These are phyloP conservation scores for Rachicladosporium sp. DNA, from an alignment of 2,329 filamentous ascomycete species.

Conservation along the genomic window DNA sequence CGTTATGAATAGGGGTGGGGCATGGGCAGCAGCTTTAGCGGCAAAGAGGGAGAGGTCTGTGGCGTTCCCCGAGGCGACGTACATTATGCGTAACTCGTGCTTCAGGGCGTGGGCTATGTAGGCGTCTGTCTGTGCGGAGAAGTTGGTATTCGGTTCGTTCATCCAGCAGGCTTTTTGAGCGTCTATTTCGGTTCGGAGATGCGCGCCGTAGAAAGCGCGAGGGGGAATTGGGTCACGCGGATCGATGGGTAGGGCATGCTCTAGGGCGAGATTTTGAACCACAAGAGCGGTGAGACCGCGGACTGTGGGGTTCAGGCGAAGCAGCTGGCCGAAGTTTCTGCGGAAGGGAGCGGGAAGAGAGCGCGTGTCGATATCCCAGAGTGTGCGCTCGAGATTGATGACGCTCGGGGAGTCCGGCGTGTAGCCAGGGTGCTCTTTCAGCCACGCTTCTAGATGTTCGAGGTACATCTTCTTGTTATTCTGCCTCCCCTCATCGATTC, in stretches of 20 bases:
- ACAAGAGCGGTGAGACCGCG: constrained; percentile 23
- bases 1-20: constrained; percentile 27
- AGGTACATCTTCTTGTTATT: constrained; percentile 10
- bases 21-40: constrained; percentile 23
- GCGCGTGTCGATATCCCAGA: constrained; percentile 22
- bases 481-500: constrained; percentile 12
- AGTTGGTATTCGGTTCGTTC: constrained; percentile 16
- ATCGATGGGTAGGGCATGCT: constrained; percentile 11
- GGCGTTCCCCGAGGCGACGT: constrained; percentile 33
- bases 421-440: constrained; percentile 8
- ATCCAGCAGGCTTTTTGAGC: constrained; percentile 23
- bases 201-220: constrained; percentile 26
- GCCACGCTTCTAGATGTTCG: constrained; percentile 13
- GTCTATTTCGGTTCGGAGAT: constrained; percentile 27
- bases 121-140: constrained; percentile 25
- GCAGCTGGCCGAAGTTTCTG: constrained; percentile 18
- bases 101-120: constrained; percentile 26
- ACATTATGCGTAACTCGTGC: constrained; percentile 25
- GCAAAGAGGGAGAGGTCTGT: constrained; percentile 27
- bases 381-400: constrained; percentile 17
- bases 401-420: constrained; percentile 8
- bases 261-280: constrained; percentile 21
- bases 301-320: constrained; percentile 14
- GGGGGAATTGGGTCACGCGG: constrained; percentile 16
- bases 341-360: constrained; percentile 14